These are phyloP conservation scores for Smittium mucronatum DNA, from an alignment of 371 early-diverging fungal genomes.

Conservation along the genomic window DNA sequence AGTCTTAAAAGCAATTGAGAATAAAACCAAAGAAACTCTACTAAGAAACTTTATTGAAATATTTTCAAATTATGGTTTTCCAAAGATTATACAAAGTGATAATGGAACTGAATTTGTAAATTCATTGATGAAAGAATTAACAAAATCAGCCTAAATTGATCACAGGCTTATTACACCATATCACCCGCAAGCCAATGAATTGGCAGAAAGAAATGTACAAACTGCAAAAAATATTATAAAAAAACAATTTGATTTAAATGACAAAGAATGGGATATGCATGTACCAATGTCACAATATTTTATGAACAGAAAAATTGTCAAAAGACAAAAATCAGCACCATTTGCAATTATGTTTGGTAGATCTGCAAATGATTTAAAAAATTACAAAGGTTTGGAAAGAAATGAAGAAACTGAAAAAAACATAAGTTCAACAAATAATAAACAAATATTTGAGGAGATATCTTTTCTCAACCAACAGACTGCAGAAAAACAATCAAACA, in stretches of 20 bases:
- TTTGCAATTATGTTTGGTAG: conserved; percentile 22
- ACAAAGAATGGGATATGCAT: conserved; percentile 19
- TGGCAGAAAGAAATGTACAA: conserved; percentile 19
- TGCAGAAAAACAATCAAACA: too few species aligned
- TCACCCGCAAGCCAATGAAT: conserved; percentile 22
- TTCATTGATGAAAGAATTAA: conserved; percentile 7
- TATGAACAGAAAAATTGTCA: conserved; percentile 7
- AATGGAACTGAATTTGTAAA: conserved; percentile 28
- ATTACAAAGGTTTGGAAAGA: not conserved
- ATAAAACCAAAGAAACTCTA: conserved; percentile 19
- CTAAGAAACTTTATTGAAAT: conserved; percentile 15
- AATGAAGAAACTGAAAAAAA: not conserved
- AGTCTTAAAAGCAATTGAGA: conserved; percentile 16
- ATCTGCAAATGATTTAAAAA: conserved; percentile 13
- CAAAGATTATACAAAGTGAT: conserved; percentile 16
- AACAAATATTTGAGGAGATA: too few species aligned
- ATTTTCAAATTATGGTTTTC: conserved; percentile 23
- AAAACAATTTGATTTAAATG: conserved; percentile 14
- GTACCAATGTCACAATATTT: conserved; percentile 19
- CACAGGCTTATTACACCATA: conserved; percentile 16
- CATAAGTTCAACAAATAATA: not conserved
- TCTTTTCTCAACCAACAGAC: too few species aligned
- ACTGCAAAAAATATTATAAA: conserved; percentile 10
- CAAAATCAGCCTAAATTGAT: conserved; percentile 15
- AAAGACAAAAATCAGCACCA: conserved; percentile 5